Evolutionary conservation across 169 alveolate genomes (phyloP).

Genomic region (Pseudocohnilembus persalinus): DNA sequence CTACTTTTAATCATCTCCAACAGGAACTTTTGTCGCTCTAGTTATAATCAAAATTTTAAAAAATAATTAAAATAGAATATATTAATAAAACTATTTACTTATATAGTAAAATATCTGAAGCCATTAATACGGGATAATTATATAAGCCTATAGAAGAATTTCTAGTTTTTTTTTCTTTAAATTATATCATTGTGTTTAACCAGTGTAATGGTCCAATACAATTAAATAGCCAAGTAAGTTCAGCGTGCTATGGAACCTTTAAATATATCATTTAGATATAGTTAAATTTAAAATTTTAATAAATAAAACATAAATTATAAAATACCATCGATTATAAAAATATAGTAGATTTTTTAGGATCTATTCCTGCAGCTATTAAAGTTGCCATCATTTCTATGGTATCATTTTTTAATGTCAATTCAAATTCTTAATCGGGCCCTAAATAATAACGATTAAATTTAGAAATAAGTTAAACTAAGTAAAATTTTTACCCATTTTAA

Average conservation of each 20-base stretch:
- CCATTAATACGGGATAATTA: constrained; percentile 78
- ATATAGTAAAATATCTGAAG: constrained; percentile 75
- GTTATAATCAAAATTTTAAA: neutral
- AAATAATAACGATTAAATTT: neutral
- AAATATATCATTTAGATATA: neutral
- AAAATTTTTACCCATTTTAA: constrained; percentile 9
- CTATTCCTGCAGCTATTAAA: constrained; percentile 73
- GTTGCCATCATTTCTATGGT: constrained; percentile 71
- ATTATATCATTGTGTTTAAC: constrained; percentile 78
- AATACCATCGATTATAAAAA: constrained; percentile 55
- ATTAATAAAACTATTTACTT: constrained; percentile 13
- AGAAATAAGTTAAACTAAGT: neutral
- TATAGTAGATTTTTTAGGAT: constrained; percentile 51
- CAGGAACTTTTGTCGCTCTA: constrained; percentile 77
- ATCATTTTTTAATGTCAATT: constrained; percentile 27
- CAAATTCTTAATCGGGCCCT: constrained; percentile 26
- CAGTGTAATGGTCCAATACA: constrained; percentile 78
- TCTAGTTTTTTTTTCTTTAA: constrained; percentile 66
- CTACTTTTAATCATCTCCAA: constrained; percentile 77
- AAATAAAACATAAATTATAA: neutral
- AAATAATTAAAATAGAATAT: neutral
- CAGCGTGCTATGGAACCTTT: constrained; percentile 74
- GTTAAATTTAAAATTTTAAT: neutral
- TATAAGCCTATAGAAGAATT: constrained; percentile 60
- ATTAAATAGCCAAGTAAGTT: constrained; percentile 70